A percentile compares a stretch with the other conserved stretches of the same genome.
phyloP scores from a whole-genome alignment of 371 early-diverging fungal species.

The Mortierella sp. region DNA sequence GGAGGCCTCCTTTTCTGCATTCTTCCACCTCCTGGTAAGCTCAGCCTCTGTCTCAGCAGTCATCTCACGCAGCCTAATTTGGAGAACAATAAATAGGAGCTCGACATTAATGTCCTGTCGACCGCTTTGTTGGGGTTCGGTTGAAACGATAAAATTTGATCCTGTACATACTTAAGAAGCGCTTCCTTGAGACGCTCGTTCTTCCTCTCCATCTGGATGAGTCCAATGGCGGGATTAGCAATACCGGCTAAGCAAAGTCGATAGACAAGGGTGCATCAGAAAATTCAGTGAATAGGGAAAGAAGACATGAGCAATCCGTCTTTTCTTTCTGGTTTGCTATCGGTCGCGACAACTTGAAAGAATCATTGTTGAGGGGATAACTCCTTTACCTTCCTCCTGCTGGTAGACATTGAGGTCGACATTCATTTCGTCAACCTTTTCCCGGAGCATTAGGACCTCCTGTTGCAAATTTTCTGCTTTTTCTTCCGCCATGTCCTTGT shows the following conservation, averaged over 20 bases:
- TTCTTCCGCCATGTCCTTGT: conserved; percentile 94
- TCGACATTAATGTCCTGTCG: neutral
- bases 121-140: neutral
- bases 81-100: neutral
- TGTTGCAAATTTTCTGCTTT: conserved; percentile 79
- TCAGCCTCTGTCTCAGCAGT: conserved; percentile 79
- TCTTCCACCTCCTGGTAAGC: conserved; percentile 68
- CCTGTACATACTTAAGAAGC: conserved; percentile 64
- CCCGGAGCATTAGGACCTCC: conserved; percentile 77
- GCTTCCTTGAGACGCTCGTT: conserved; percentile 92
- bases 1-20: conserved; percentile 76
- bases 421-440: conserved; percentile 82
- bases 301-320: too few relatives aligned
- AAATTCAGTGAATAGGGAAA: too few relatives aligned
- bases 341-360: neutral
- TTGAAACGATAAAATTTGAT: neutral
- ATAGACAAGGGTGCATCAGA: conserved; percentile 2
- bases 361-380: neutral
- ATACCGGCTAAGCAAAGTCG: conserved; percentile 28
- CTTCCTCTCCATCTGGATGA: conserved; percentile 78
- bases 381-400: conserved; percentile 62
- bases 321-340: too few relatives aligned
- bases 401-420: conserved; percentile 77
- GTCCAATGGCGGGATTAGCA: conserved; percentile 66
- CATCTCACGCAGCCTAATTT: conserved; percentile 79